Evolutionary conservation across 345 rosid genomes (phyloP).

Genomic region (Bruguiera gymnorhiza): DNA sequence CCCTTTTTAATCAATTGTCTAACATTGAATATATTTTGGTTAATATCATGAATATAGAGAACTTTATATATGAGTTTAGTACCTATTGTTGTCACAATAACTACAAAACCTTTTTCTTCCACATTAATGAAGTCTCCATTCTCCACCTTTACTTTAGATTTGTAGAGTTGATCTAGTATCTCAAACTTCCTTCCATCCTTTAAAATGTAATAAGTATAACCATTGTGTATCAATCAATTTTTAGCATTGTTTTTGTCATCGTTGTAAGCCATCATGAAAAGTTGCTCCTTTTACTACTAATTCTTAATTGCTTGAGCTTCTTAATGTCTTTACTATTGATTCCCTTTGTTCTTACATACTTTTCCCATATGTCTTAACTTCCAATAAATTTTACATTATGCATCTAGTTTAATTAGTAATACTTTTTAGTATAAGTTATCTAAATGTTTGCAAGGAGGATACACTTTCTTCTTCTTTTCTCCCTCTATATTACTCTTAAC

Average conservation of each 20-base stretch:
- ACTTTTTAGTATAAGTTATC: not conserved
- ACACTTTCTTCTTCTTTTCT: not conserved
- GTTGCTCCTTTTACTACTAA: not conserved
- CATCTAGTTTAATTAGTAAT: not conserved
- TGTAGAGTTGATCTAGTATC: too few relatives aligned
- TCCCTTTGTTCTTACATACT: not conserved
- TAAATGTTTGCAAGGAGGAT: not conserved
- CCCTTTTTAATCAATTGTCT: not conserved
- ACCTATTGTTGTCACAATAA: not conserved
- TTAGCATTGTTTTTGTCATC: too few relatives aligned
- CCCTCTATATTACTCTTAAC: too few relatives aligned
- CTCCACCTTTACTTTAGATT: too few relatives aligned
- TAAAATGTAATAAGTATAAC: too few relatives aligned
- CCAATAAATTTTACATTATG: not conserved
- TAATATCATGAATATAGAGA: not conserved
- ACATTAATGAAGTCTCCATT: too few relatives aligned
- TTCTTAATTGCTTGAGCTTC: not conserved
- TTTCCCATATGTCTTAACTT: not conserved
- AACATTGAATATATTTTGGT: not conserved
- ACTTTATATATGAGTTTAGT: not conserved
- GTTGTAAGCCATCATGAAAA: too few relatives aligned
- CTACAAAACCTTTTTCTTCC: not conserved
- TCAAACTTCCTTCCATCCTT: too few relatives aligned
- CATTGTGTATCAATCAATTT: too few relatives aligned
- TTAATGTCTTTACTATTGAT: not conserved